Evolutionary conservation across 345 rosid species (phyloP).

Genomic region (Gossypium mustelinum): DNA sequence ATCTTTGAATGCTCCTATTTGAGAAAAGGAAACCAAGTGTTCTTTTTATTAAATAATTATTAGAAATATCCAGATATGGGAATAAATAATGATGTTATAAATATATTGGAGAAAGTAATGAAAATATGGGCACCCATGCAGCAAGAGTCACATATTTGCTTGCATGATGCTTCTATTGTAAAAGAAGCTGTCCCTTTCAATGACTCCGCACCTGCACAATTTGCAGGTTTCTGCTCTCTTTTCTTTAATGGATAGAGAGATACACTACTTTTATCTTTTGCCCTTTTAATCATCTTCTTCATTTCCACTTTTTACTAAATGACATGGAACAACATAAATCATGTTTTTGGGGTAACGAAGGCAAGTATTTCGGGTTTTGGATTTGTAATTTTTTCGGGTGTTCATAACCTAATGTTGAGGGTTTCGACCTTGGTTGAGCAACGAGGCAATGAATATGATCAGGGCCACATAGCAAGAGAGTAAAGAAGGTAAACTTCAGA

Average conservation of each 20-base stretch:
- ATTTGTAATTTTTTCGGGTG: too few species aligned
- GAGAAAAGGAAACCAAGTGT: not conserved
- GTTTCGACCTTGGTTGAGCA: not conserved
- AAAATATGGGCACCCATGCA: slow-evolving; percentile 10
- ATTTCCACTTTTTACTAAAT: not conserved
- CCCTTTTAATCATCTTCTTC: not conserved
- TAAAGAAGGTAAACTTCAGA: not conserved
- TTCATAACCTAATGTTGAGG: not conserved
- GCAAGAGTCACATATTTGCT: too few species aligned
- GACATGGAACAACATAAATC: not conserved
- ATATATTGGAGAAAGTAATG: not conserved
- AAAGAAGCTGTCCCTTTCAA: not conserved
- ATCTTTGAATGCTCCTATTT: not conserved
- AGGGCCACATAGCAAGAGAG: not conserved
- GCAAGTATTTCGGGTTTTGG: too few species aligned
- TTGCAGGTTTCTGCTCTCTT: not conserved
- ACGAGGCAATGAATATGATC: not conserved
- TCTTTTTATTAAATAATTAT: not conserved
- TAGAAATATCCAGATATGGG: slow-evolving; percentile 3
- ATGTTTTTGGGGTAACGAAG: not conserved
- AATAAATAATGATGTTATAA: not conserved
- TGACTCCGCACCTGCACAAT: not conserved
- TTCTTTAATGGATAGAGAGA: not conserved
- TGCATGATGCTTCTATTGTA: too few species aligned
- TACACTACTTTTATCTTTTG: not conserved